Evolutionary conservation across 2,329 filamentous ascomycete genomes (phyloP).

Genomic region (Colletotrichum sp.): DNA sequence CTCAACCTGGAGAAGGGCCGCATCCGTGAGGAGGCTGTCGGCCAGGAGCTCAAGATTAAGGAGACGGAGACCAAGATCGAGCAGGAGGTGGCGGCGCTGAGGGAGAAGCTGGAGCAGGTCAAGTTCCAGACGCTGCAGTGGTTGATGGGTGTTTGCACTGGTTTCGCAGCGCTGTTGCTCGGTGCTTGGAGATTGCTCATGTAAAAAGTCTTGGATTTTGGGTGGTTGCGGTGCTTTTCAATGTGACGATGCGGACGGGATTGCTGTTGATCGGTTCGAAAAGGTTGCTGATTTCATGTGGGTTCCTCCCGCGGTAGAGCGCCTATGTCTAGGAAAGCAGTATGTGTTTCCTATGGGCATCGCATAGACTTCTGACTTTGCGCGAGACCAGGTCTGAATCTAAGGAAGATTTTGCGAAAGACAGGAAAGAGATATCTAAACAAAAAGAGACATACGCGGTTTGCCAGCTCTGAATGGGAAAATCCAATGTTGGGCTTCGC

Average conservation of each 20-base stretch:
- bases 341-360: neutral
- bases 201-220: constrained; percentile 39
- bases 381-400: neutral
- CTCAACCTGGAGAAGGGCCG: constrained; percentile 96
- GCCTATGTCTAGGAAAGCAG: neutral
- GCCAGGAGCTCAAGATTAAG: constrained; percentile 97
- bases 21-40: constrained; percentile 94
- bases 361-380: neutral
- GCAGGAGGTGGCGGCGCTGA: constrained; percentile 89
- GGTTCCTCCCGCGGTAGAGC: neutral
- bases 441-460: accelerated
- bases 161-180: constrained; percentile 69
- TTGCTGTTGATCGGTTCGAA: neutral
- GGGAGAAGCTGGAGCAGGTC: constrained; percentile 93
- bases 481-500: neutral
- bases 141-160: constrained; percentile 85
- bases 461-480: neutral
- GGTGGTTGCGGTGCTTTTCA: neutral
- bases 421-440: neutral
- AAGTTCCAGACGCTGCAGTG: constrained; percentile 99
- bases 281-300: neutral
- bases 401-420: neutral
- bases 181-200: constrained; percentile 75
- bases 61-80: constrained; percentile 99
- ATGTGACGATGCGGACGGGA: neutral